These are phyloP conservation scores for Avena sativa DNA, from an alignment of 176 grass and related monocot genomes.

Conservation along the genomic window DNA sequence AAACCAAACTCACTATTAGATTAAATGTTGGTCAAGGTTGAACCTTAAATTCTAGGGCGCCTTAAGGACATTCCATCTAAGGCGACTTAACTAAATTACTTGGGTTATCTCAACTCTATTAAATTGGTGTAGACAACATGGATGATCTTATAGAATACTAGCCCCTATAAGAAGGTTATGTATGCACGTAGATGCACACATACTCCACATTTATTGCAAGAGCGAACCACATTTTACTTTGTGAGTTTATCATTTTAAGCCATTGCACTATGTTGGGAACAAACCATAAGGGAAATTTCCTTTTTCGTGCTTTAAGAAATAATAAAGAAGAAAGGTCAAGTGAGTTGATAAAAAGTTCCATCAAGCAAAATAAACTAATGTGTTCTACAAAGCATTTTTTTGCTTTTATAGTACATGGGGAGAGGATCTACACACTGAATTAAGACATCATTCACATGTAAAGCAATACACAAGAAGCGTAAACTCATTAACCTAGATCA, in stretches of 20 bases:
- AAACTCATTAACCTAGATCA: background rate
- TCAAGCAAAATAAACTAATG: constrained; percentile 26
- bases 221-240: background rate
- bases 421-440: background rate
- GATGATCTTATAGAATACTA: constrained; percentile 10
- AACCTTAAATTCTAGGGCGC: background rate
- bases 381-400: background rate
- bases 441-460: background rate
- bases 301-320: constrained; percentile 18
- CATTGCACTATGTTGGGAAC: background rate
- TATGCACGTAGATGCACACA: background rate
- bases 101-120: background rate
- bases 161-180: background rate
- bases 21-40: background rate
- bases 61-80: background rate
- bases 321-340: constrained; percentile 27
- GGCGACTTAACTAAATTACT: background rate
- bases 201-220: background rate
- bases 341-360: background rate
- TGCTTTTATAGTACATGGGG: background rate
- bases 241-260: background rate
- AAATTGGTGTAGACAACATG: constrained; percentile 8
- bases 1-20: background rate
- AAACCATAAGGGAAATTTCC: constrained; percentile 6
- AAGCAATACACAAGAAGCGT: constrained; percentile 34